Evolutionary conservation across 352 stramenopile genomes (phyloP).

Genomic region (Thalassiosira sp.): DNA sequence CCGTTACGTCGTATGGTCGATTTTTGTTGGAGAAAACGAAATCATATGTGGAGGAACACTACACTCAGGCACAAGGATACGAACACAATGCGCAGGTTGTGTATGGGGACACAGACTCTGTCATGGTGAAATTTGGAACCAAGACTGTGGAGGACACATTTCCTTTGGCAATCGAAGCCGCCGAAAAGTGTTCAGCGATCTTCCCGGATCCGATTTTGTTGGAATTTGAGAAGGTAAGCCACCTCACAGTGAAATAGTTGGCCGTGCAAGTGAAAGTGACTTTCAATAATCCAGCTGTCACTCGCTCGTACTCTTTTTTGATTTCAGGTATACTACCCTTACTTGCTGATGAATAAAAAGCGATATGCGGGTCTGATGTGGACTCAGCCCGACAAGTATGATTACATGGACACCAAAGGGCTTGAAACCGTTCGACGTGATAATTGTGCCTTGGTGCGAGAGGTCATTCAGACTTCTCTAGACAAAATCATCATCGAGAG

Average conservation of each 20-base stretch:
- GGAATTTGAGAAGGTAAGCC: slow-evolving; percentile 97
- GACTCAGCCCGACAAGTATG: slow-evolving; percentile 94
- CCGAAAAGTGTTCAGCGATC: slow-evolving; percentile 93
- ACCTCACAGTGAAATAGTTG: not conserved
- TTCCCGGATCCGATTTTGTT: slow-evolving; percentile 97
- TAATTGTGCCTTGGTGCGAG: slow-evolving; percentile 97
- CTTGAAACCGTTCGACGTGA: slow-evolving; percentile 98
- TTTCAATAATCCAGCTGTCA: slow-evolving; percentile 4
- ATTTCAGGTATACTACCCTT: slow-evolving; percentile 94
- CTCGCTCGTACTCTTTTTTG: slow-evolving; percentile 29
- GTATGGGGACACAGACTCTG: slow-evolving; percentile 99
- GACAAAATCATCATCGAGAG: slow-evolving; percentile 98
- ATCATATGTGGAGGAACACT: slow-evolving; percentile 94
- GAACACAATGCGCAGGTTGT: slow-evolving; percentile 95
- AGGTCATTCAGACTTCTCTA: slow-evolving; percentile 96
- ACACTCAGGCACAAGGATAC: slow-evolving; percentile 92
- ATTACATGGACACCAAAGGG: slow-evolving; percentile 98
- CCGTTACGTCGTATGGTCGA: slow-evolving; percentile 97
- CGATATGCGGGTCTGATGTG: slow-evolving; percentile 92
- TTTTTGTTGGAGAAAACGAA: slow-evolving; percentile 96
- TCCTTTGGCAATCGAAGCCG: slow-evolving; percentile 95
- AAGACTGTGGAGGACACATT: slow-evolving; percentile 95
- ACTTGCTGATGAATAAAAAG: slow-evolving; percentile 99
- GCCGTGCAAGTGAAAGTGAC: slow-evolving; percentile 8
- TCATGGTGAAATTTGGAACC: slow-evolving; percentile 99